Base-by-base conservation (phyloP, 768 basidiomycete genomes). In the Tubosaeta sp. region DNA sequence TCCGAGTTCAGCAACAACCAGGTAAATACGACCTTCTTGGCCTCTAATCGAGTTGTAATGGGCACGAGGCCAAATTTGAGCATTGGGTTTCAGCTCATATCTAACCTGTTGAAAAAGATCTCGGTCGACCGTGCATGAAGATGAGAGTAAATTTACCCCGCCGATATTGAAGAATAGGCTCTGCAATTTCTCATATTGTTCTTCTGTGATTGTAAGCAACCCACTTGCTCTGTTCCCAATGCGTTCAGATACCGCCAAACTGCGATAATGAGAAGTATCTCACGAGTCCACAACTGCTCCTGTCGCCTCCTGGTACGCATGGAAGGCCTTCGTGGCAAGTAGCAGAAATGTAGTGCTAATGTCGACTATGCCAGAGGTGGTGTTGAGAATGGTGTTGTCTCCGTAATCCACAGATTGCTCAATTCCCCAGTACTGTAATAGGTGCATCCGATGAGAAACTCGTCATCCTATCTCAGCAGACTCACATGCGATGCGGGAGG, bases 1-100 rank as follows among this genome's bases (percentile, higher is more conserved):
- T 32, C 83, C 82, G 37, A 84, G 60, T 59, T 84, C 80, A 17
- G 72, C 73, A n/a, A 74, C 70, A 59, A 84, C 73, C 54, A 84
- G 71, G 58, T 84, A 85, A 56, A 85, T 84, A 50, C 66, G 65
- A 59, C 63, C 59, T 5, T 68, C 56, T 26, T 69, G 63, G 43
- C 86, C 86, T 51, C 83, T 83, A 13, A 88, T 75, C 32, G 69
- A 66, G 14, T 70, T 65, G 69, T 88, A 86, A 54, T 81, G 71
- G 4, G 72, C 60, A 43, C 82, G 79, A 1, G 84, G 85, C 83
- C 84, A 87, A 55, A 84, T 80, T 73, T 88, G 85, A 4, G 82
- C 84, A 59, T 85, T 83, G 14, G 80, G 63, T 3, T 79, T 82
- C 50, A 87, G 57, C 64, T 80, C 79, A 58, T 75, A 84, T 9